A percentile compares a stretch with the other conserved stretches of the same genome.
phyloP scores from a whole-genome alignment of 495 filamentous ascomycete species.

The Neurospora tetrasperma region DNA sequence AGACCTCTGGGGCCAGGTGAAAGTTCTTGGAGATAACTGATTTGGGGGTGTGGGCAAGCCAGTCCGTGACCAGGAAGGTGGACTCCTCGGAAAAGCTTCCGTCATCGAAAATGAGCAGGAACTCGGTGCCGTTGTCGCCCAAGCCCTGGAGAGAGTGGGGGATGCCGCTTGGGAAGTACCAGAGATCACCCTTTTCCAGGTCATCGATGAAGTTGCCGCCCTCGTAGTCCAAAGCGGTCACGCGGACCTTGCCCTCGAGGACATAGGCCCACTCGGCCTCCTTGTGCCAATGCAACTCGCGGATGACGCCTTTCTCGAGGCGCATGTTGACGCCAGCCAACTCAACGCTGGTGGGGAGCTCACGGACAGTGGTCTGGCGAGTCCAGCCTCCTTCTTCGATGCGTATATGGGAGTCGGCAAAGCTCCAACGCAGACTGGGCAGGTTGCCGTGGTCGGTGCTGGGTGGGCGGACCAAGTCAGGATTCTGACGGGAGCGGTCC shows the following conservation, averaged over 20 bases:
- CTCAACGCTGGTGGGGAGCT: conserved; percentile 48
- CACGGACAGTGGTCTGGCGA: conserved; percentile 53
- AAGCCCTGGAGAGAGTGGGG: conserved; percentile 63
- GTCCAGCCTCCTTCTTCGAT: conserved; percentile 65
- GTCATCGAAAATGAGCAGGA: conserved; percentile 60
- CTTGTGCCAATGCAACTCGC: conserved; percentile 65
- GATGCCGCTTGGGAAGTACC: conserved; percentile 66
- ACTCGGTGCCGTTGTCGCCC: conserved; percentile 55
- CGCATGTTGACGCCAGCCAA: conserved; percentile 61
- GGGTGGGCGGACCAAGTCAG: conserved; percentile 54
- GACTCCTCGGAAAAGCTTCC: conserved; percentile 61
- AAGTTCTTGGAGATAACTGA: conserved; percentile 58
- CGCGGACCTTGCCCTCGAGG: conserved; percentile 47
- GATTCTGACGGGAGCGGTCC: conserved; percentile 51
- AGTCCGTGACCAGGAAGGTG: conserved; percentile 58
- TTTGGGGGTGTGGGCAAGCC: conserved; percentile 55
- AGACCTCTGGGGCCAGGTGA: conserved; percentile 46
- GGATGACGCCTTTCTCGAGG: conserved; percentile 55
- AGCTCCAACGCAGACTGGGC: conserved; percentile 56
- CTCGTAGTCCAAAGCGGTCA: conserved; percentile 57
- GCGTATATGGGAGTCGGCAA: conserved; percentile 55
- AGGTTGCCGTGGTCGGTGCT: conserved; percentile 54
- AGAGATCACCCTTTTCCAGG: conserved; percentile 57
- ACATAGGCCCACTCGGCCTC: conserved; percentile 64
- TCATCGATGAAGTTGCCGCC: conserved; percentile 62